Base-by-base conservation (phyloP, 441 rosid species). In the Erysimum pusillum region DNA sequence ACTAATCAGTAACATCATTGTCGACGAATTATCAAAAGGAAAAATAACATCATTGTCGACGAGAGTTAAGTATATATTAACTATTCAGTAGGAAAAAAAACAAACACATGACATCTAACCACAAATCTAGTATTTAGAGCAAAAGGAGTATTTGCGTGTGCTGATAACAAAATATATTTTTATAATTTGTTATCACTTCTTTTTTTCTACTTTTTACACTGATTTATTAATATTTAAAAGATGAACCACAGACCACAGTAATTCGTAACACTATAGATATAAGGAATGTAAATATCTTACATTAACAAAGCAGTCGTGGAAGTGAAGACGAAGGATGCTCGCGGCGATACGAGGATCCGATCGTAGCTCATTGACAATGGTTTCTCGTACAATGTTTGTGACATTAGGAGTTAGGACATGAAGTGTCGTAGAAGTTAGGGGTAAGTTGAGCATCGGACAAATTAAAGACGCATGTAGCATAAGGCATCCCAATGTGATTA, bases 221-320 rank as follows among this genome's bases (percentile, higher is more conserved):
- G 54, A 18, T 42, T 32, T 20, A 4, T 56, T 25, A 44, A 12
- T 17, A 62, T 51, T 15, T 45, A 60, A n/a, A 60, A 7, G 31
- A 31, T 62, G 15, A 35, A 34, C 17, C 35, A 15, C n/a, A 63
- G 5, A 34, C 17, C 35, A 15, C n/a, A 63, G 5, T 38, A 1
- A 63, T 7, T 45, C 14, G 5, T 12, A 17, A 14, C 25, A 38
- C 17, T 22, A 63, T 54, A 45, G 14, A 51, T 14, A 57, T 39
- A 69, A 52, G 32, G 6, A 52, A 28, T 13, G n/a, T 36, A 9
- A 9, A 9, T 2, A 39, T 15, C 28, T 80, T 83, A 87, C 96
- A 54, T 89, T 79, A 46, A 89, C 97, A 57, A 91, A 89, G 77
- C 97, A 91, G 62, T 91, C 97, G 62, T 88, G 94, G 81, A 91